Evolutionary conservation across 495 filamentous ascomycete genomes (phyloP), one percentile per base, ranked within the genome.

Genomic region (Podospora bellae-mahoneyi): DNA sequence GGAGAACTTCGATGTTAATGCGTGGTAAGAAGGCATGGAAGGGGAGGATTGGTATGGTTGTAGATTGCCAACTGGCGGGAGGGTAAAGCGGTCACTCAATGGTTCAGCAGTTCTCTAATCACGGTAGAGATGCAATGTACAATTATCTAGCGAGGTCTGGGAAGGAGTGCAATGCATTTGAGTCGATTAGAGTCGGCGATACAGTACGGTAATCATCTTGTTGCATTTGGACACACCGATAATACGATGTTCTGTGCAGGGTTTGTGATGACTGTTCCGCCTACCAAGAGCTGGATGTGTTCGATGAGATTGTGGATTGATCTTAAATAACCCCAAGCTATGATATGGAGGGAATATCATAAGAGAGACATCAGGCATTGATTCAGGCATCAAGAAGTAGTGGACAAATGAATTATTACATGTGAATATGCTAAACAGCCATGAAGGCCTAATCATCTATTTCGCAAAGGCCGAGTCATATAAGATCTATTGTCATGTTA

Each of bases 1-100:
- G 89, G 90, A 92, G 79, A 91, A 89, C 73, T 92, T 91, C 68
- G 90, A 93, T 70, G 90, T 93, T 28, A 83, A 82, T 72, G 90
- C 90, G 18, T 93, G 91, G 90, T 93, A 85, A 81, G 39, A 48
- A 13, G 39, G 39, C 6, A 48, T 2, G 39, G 39, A 48, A 16
- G 39, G 5, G 15, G 9, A 16, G 2, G 7, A 48, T 13, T 13
- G 7, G 39, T 3, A 48, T 48, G 6, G 9, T 39, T 48, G 39
- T 16, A 48, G 39, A 48, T 13, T 48, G 39, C 39, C 9, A 48
- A 5, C 7, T 3, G 39, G 39, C 39, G 39, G 39, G 7, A 10
- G 15, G 39, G 39, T 5, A 10, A 48, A 13, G 13, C 7, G 39
- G 39, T 48, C 13, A 10, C 39, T 48, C 39, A 48, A 32, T 0